Evolutionary conservation across 129 eudicot genomes (phyloP).

Genomic region (Apium graveolens): DNA sequence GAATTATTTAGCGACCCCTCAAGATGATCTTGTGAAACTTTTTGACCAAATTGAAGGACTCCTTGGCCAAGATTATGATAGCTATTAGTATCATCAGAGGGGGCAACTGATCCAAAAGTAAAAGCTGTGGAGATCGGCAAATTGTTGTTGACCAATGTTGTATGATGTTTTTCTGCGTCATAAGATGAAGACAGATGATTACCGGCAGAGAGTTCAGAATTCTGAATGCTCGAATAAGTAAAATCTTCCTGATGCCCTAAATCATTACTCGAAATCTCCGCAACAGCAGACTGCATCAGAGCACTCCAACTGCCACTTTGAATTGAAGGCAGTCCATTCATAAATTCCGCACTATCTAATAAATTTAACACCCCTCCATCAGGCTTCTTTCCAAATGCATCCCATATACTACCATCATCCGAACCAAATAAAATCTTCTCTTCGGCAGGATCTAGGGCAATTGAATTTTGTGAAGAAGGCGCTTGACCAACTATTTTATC

Average conservation of each 20-base stretch:
- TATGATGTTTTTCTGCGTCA: constrained; percentile 30
- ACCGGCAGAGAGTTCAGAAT: constrained; percentile 26
- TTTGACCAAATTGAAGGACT: constrained; percentile 25
- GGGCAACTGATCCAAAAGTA: constrained; percentile 22
- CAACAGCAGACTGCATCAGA: constrained; percentile 98
- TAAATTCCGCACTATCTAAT: constrained; percentile 39
- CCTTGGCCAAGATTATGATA: constrained; percentile 25
- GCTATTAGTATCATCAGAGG: constrained; percentile 24
- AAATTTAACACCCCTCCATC: constrained; percentile 32
- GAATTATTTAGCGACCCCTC: constrained; percentile 19
- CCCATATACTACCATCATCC: constrained; percentile 85
- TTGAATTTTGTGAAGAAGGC: constrained; percentile 34
- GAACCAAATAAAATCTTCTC: constrained; percentile 83
- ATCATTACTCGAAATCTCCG: constrained; percentile 69
- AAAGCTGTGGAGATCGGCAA: constrained; percentile 25
- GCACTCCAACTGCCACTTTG: constrained; percentile 99
- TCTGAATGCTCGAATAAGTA: constrained; percentile 44
- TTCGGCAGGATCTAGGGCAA: constrained; percentile 72
- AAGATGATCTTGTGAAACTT: constrained; percentile 26
- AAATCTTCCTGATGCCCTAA: constrained; percentile 50
- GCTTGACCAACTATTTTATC: constrained; percentile 27
- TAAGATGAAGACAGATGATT: constrained; percentile 24
- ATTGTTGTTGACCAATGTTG: constrained; percentile 24
- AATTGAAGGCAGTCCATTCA: constrained; percentile 49
- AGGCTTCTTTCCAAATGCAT: constrained; percentile 63